Percentiles rank a stretch among this genome's conserved stretches.
Evolutionary conservation across 192 early-diverging fungal genomes (phyloP).

Genomic region (Umbelopsis isabellina): DNA sequence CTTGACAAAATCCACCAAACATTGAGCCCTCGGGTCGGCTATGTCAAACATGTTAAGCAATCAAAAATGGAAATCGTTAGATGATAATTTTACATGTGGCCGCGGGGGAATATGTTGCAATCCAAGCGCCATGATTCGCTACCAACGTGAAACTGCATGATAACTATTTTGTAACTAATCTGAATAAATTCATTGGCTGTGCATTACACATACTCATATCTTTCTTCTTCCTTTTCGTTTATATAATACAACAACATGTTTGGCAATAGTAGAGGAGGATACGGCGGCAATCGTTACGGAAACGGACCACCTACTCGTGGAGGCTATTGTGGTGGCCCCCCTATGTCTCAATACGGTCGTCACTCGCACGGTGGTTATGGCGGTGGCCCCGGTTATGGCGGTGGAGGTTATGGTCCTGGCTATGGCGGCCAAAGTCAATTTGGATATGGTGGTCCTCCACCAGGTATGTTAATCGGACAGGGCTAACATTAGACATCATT

Average conservation of each 20-base stretch:
- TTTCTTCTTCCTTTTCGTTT: too few relatives aligned
- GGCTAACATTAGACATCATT: too few relatives aligned
- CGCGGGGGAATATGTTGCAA: background rate
- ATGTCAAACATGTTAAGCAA: background rate
- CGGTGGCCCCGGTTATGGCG: background rate
- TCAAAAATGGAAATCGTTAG: background rate
- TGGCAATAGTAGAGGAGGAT: too few relatives aligned
- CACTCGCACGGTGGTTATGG: background rate
- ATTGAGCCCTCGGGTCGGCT: background rate
- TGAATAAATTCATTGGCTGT: too few relatives aligned
- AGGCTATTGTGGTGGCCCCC: background rate
- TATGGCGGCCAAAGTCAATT: too few relatives aligned
- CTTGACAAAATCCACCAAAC: too few relatives aligned
- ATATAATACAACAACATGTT: too few relatives aligned
- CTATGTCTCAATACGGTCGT: background rate
- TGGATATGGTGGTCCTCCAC: too few relatives aligned
- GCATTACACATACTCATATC: too few relatives aligned
- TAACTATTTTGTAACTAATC: background rate
- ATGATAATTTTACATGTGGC: background rate
- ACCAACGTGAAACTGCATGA: slow-evolving; percentile 11
- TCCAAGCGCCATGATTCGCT: background rate
- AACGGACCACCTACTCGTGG: background rate
- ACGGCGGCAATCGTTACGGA: background rate
- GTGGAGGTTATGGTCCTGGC: too few relatives aligned
- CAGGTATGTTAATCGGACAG: too few relatives aligned